These are phyloP conservation scores for Tagetes patula DNA, from an alignment of 129 eudicot species.

Conservation along the genomic window DNA sequence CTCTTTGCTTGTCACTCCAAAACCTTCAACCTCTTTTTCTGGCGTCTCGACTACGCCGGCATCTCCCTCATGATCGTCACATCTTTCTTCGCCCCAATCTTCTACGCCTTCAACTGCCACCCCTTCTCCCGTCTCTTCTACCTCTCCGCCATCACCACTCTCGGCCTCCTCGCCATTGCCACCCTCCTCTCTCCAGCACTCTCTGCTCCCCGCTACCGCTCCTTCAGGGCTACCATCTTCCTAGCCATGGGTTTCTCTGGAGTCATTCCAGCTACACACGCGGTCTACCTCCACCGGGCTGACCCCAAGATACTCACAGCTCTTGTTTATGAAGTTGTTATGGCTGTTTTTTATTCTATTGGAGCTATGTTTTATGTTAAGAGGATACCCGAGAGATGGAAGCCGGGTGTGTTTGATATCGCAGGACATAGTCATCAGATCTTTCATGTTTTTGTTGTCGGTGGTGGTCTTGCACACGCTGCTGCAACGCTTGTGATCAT, in stretches of 20 bases:
- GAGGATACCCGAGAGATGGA: constrained; percentile 86
- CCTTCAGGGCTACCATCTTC: constrained; percentile 69
- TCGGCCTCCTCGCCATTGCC: constrained; percentile 56
- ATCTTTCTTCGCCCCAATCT: constrained; percentile 90
- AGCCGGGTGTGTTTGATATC: constrained; percentile 82
- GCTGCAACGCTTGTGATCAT: constrained; percentile 71
- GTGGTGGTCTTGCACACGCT: constrained; percentile 82
- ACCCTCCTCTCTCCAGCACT: constrained; percentile 84
- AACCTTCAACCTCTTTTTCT: constrained; percentile 65
- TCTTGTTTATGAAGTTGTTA: constrained; percentile 61
- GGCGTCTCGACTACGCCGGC: constrained; percentile 90
- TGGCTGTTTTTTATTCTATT: constrained; percentile 62
- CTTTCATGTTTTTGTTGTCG: constrained; percentile 81
- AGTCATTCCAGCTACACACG: constrained; percentile 78
- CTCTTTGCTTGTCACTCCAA: constrained; percentile 79
- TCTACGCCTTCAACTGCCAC: constrained; percentile 67
- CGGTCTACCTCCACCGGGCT: constrained; percentile 48
- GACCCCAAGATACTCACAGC: constrained; percentile 50
- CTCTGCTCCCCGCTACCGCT: constrained; percentile 58
- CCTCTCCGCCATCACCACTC: constrained; percentile 62
- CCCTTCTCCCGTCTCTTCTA: constrained; percentile 62
- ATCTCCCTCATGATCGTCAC: constrained; percentile 88
- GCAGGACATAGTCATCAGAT: constrained; percentile 98
- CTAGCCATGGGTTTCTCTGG: constrained; percentile 93
- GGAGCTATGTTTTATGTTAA: constrained; percentile 76